Evolutionary conservation across 352 stramenopile genomes (phyloP), one percentile per base, ranked within the genome.

Genomic region (Plasmopara halstedii): DNA sequence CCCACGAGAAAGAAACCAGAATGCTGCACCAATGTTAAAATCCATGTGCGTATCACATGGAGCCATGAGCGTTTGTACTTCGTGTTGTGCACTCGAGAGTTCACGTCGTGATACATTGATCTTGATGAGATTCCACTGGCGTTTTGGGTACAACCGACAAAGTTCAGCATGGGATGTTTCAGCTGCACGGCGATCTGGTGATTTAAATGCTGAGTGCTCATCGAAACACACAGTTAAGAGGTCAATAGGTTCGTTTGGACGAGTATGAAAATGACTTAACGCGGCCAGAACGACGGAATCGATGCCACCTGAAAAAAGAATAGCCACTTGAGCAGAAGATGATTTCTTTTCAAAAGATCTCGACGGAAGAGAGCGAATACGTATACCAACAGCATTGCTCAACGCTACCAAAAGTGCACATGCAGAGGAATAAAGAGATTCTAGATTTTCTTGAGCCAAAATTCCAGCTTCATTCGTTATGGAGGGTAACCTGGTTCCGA

Each of bases 201-300:
- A 96, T 32, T 63, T 50, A 23, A 79, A 86, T 0, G 34, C 27
- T 9, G 64, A 75, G 26, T 42, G 57, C 18, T 55, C 42, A 63
- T 95, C 88, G 62, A 98, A 99, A 42, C 88, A 97, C 1, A 98
- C 88, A 56, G 97, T 98, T 26, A 98, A 73, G 37, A 99, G 62
- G 54, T 97, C 89, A 32, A 98, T 85, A 4, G 85, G 59, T 38
- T 94, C 70, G 20, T 56, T 36, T 4, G 18, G 17, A 11, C 66
- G 67, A 15, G 66, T 47, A 45, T 96, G 73, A 34, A 83, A 73
- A 58, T 97, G 74, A 18, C 74, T 67, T 19, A 98, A 70, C 6
- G 86, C 88, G 22, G 95, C 94, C 17, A 99, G 57, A 21, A 99
- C 80, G 4, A 96, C 85, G 4, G 91, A 99, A 65, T 99, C 95